Evolutionary conservation across 148 eudicot species (phyloP).

Genomic region (Silene conica): DNA sequence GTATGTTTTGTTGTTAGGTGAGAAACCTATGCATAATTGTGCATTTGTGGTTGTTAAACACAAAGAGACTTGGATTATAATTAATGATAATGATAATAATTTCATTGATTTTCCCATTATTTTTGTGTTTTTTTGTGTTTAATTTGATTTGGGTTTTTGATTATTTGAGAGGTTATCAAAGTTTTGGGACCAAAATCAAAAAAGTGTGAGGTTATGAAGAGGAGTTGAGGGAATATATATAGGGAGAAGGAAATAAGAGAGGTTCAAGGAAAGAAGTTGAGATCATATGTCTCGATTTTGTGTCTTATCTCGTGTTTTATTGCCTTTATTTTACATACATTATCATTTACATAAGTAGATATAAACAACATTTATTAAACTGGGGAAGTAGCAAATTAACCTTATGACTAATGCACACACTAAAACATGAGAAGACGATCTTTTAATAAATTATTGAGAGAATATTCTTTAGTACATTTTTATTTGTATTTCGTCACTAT

Average conservation of each 20-base stretch:
- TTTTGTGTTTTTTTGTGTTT: neutral
- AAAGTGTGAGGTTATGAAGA: neutral
- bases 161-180: neutral
- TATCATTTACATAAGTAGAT: too few relatives aligned
- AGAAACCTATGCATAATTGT: constrained; percentile 31
- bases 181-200: neutral
- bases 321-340: too few relatives aligned
- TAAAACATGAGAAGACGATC: too few relatives aligned
- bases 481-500: too few relatives aligned
- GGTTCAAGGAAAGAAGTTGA: neutral
- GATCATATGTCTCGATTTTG: too few relatives aligned
- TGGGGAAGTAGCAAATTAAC: too few relatives aligned
- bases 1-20: constrained; percentile 38
- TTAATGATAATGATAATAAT: constrained; percentile 18
- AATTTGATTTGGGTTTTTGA: neutral
- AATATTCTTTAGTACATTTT: too few relatives aligned
- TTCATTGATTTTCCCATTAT: constrained; percentile 14
- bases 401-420: too few relatives aligned
- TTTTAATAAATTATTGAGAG: too few relatives aligned
- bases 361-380: too few relatives aligned
- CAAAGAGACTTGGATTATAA: neutral
- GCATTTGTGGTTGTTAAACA: constrained; percentile 9
- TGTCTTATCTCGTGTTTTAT: too few relatives aligned
- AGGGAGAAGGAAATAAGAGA: neutral
- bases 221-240: constrained; percentile 1